Percentiles rank a stretch among this genome's conserved stretches.
phyloP scores from a whole-genome alignment of 2,329 filamentous ascomycete genomes.

The Fusarium tricinctum region DNA sequence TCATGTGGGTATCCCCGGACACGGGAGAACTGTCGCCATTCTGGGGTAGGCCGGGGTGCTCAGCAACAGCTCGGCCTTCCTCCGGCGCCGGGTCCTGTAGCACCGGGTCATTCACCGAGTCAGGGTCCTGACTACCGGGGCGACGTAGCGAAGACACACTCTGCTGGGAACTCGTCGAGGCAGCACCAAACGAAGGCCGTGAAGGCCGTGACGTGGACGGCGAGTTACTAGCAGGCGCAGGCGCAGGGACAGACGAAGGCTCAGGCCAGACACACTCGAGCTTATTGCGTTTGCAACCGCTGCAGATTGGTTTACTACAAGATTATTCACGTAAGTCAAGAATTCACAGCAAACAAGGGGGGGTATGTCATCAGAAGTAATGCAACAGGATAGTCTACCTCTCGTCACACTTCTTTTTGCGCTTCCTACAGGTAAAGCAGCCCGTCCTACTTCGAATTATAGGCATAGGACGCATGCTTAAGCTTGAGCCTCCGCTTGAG shows the following conservation, averaged over 20 bases:
- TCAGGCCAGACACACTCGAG: constrained; percentile 66
- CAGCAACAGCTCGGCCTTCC: constrained; percentile 22
- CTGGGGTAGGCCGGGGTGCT: constrained; percentile 19
- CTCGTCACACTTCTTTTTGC: constrained; percentile 70
- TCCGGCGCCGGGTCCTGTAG: constrained; percentile 33
- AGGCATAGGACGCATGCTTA: constrained; percentile 51
- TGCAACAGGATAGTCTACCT: constrained; percentile 12
- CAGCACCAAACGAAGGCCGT: constrained; percentile 35
- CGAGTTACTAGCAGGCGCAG: constrained; percentile 34
- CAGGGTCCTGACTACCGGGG: constrained; percentile 13
- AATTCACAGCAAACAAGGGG: neutral
- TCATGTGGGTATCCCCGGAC: constrained; percentile 46
- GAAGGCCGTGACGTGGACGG: constrained; percentile 21
- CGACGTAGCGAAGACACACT: constrained; percentile 22
- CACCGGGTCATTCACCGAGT: constrained; percentile 34
- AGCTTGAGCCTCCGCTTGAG: constrained; percentile 23
- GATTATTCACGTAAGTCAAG: constrained; percentile 16
- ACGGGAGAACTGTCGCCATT: constrained; percentile 37
- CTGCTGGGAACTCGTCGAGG: constrained; percentile 27
- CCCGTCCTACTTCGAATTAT: constrained; percentile 58
- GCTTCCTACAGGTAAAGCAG: constrained; percentile 64
- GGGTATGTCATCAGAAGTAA: too few relatives aligned
- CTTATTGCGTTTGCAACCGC: constrained; percentile 66
- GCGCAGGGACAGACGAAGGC: constrained; percentile 13
- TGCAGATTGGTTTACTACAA: constrained; percentile 62